A percentile compares a stretch with the other conserved stretches of the same genome.
These are phyloP conservation scores for Acacia crassicarpa DNA, from an alignment of 306 rosid species.

Conservation along the genomic window DNA sequence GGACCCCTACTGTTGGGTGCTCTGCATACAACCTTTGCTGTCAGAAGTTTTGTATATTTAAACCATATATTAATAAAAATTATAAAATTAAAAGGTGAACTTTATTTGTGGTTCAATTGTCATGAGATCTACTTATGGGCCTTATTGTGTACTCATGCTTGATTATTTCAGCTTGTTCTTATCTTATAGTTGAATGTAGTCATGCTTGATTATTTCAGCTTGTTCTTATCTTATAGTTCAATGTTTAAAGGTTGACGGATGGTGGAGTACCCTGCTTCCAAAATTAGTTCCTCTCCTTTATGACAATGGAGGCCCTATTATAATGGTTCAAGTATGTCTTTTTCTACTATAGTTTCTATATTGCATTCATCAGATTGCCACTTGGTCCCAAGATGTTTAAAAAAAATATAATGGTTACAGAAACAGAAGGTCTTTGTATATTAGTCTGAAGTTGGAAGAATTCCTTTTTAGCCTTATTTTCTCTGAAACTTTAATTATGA, in stretches of 20 bases:
- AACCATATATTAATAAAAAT: background rate
- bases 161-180: constrained; percentile 24
- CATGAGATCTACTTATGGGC: background rate
- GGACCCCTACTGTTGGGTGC: background rate
- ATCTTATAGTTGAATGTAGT: constrained; percentile 26
- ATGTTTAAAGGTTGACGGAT: constrained; percentile 71
- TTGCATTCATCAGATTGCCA: constrained; percentile 13
- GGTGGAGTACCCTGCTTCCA: constrained; percentile 91
- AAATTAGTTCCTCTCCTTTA: constrained; percentile 74
- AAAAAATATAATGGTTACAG: constrained; percentile 7
- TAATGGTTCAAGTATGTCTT: constrained; percentile 88
- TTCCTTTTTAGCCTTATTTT: constrained; percentile 15
- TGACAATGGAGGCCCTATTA: constrained; percentile 77
- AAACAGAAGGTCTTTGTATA: constrained; percentile 16
- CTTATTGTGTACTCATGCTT: background rate
- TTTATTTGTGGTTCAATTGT: background rate
- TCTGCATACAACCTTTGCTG: background rate
- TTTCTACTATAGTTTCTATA: constrained; percentile 4
- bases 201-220: constrained; percentile 19
- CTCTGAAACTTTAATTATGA: constrained; percentile 12
- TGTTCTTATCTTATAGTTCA: constrained; percentile 27
- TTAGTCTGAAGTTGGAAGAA: constrained; percentile 21
- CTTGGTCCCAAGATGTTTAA: constrained; percentile 16
- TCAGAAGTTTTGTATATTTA: background rate
- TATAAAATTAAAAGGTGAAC: background rate